phyloP scores from a whole-genome alignment of 768 basidiomycete genomes.

The Gelatoporia subvermispora region DNA sequence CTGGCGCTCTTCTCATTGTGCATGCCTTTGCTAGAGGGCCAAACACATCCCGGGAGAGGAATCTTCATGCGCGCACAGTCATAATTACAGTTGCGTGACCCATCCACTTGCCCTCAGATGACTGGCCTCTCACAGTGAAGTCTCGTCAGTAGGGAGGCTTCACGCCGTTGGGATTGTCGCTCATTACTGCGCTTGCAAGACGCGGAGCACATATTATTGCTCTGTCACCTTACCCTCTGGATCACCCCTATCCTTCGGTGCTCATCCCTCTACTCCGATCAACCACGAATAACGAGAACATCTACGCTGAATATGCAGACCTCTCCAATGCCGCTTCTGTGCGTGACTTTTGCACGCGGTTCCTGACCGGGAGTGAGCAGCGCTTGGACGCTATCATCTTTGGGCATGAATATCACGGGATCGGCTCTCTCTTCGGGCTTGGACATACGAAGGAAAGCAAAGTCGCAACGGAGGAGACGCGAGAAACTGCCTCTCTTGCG shows the following conservation, averaged over 20 bases:
- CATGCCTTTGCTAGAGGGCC: slow-evolving; percentile 65
- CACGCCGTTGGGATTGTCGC: slow-evolving; percentile 64
- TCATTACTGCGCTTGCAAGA: slow-evolving; percentile 61
- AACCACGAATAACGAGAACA: slow-evolving; percentile 67
- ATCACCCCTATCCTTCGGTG: slow-evolving; percentile 48
- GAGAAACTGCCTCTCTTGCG: slow-evolving; percentile 52
- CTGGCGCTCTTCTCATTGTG: slow-evolving; percentile 43
- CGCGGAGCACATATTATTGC: slow-evolving; percentile 80
- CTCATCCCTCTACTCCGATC: slow-evolving; percentile 64
- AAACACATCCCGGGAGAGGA: slow-evolving; percentile 66
- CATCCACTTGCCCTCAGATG: not conserved
- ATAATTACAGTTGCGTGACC: slow-evolving; percentile 58
- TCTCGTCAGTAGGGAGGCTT: slow-evolving; percentile 56
- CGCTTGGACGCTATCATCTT: slow-evolving; percentile 78
- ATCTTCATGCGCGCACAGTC: slow-evolving; percentile 67
- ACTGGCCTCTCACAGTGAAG: not conserved
- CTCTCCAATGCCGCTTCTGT: slow-evolving; percentile 62
- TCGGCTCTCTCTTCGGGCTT: slow-evolving; percentile 43
- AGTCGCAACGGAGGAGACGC: slow-evolving; percentile 25
- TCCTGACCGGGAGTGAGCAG: slow-evolving; percentile 59
- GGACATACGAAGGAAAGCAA: slow-evolving; percentile 19
- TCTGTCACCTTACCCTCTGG: slow-evolving; percentile 56
- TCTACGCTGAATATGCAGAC: slow-evolving; percentile 79
- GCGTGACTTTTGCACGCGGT: slow-evolving; percentile 61
- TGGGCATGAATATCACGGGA: slow-evolving; percentile 68